Percentiles rank a stretch among this genome's conserved stretches.
These are phyloP conservation scores for Byssoonygena ceratinophila DNA, from an alignment of 2,329 filamentous ascomycete species.

Conservation along the genomic window DNA sequence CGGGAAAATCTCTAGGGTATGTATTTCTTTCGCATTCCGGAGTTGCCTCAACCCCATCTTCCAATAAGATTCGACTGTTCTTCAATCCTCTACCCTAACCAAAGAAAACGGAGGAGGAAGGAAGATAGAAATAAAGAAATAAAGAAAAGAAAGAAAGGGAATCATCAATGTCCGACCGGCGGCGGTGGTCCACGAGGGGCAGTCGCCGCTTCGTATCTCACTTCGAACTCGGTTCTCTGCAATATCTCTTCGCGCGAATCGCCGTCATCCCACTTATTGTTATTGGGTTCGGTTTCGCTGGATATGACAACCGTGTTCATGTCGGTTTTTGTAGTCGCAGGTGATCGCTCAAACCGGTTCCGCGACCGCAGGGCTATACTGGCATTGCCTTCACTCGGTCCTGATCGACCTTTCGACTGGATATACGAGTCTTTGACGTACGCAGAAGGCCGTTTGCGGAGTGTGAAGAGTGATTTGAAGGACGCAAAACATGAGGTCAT, in stretches of 20 bases:
- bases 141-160: background rate
- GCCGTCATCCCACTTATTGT: conserved; percentile 11
- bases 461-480: conserved; percentile 14
- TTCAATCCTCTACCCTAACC: background rate
- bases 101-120: background rate
- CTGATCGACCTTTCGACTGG: background rate
- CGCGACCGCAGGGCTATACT: conserved; percentile 8
- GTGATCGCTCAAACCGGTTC: background rate
- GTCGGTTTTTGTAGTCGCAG: background rate
- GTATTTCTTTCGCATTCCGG: background rate
- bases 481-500: conserved; percentile 15
- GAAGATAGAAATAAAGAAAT: background rate
- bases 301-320: conserved; percentile 11
- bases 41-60: background rate
- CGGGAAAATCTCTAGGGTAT: background rate
- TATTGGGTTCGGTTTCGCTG: conserved; percentile 1
- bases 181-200: background rate
- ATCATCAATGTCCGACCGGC: background rate
- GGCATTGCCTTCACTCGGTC: background rate
- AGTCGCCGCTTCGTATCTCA: conserved; percentile 10
- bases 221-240: conserved; percentile 15
- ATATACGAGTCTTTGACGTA: background rate
- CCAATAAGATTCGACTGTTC: background rate
- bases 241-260: conserved; percentile 14
- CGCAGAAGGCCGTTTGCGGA: conserved; percentile 10